A percentile compares a stretch with the other conserved stretches of the same genome.
Evolutionary conservation across 169 alveolate genomes (phyloP).

Genomic region (Eimeria praecox): DNA sequence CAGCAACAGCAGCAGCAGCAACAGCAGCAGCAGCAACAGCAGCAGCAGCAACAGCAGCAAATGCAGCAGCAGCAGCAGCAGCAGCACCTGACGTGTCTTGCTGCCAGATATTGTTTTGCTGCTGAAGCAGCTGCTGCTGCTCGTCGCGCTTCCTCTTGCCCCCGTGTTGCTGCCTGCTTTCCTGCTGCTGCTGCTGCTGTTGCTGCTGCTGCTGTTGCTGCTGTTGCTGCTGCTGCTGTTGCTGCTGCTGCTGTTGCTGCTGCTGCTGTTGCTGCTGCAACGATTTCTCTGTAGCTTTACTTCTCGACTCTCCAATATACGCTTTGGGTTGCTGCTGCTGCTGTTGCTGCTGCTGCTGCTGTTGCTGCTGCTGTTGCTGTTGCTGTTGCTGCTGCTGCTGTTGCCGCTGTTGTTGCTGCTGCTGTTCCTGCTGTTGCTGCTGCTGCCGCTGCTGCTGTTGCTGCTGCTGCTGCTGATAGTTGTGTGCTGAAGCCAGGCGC

Average conservation of each 20-base stretch:
- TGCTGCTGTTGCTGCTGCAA: not conserved
- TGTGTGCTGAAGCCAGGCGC: no score
- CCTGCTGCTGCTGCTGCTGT: not conserved
- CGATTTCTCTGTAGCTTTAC: no score
- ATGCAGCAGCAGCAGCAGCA: not conserved
- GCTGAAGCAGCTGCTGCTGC: constrained; percentile 13
- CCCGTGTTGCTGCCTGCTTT: not conserved
- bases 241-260: not conserved
- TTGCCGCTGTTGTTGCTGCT: not conserved
- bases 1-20: not conserved
- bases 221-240: not conserved
- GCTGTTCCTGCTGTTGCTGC: not conserved
- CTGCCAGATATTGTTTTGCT: constrained; percentile 6
- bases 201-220: constrained; percentile 13
- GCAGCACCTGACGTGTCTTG: not conserved
- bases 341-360: not conserved
- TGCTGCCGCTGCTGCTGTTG: not conserved
- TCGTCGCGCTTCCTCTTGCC: no score
- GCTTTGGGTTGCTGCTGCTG: not conserved
- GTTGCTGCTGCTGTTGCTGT: no score
- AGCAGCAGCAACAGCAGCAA: not conserved
- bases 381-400: no score
- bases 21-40: not conserved
- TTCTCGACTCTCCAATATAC: no score
- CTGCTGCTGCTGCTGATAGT: no score